A percentile compares a stretch with the other conserved stretches of the same genome.
These are phyloP conservation scores for Fraxinus angustifolia DNA, from an alignment of 305 asterid species.

Conservation along the genomic window DNA sequence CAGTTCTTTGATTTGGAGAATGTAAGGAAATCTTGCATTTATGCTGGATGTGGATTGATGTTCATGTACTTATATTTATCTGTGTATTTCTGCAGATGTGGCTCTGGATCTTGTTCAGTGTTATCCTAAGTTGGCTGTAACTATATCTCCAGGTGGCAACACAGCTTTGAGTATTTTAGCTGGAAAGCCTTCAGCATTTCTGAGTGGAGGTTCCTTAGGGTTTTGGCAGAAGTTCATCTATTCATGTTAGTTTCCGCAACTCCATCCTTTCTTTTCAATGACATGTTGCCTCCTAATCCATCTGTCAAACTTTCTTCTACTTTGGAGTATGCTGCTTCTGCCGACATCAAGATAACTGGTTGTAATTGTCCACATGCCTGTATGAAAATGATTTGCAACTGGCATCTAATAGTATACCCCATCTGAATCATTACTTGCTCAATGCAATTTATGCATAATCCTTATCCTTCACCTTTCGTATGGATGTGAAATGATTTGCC, in stretches of 20 bases:
- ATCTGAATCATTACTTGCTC: not conserved
- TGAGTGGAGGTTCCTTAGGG: conserved; percentile 30
- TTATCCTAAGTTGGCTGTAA: conserved; percentile 33
- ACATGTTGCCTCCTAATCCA: not conserved
- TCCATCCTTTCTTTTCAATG: not conserved
- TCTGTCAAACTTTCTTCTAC: not conserved
- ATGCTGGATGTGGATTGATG: not conserved
- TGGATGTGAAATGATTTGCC: not conserved
- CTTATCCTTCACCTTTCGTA: not conserved
- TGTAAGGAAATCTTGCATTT: not conserved
- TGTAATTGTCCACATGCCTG: not conserved
- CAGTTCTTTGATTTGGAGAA: not conserved
- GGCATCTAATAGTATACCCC: not conserved
- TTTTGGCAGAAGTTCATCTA: conserved; percentile 30
- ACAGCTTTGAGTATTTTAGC: conserved; percentile 38
- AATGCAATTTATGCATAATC: not conserved
- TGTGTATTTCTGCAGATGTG: conserved; percentile 27
- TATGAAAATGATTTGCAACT: not conserved
- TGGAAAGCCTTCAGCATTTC: conserved; percentile 39
- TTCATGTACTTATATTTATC: conserved; percentile 1
- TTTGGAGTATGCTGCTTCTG: not conserved
- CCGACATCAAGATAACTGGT: not conserved
- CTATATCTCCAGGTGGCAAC: conserved; percentile 28
- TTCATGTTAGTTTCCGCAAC: conserved; percentile 32
- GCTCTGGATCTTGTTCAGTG: conserved; percentile 32